Evolutionary conservation across 352 stramenopile genomes (phyloP).

Genomic region (Phytophthora pluvialis): DNA sequence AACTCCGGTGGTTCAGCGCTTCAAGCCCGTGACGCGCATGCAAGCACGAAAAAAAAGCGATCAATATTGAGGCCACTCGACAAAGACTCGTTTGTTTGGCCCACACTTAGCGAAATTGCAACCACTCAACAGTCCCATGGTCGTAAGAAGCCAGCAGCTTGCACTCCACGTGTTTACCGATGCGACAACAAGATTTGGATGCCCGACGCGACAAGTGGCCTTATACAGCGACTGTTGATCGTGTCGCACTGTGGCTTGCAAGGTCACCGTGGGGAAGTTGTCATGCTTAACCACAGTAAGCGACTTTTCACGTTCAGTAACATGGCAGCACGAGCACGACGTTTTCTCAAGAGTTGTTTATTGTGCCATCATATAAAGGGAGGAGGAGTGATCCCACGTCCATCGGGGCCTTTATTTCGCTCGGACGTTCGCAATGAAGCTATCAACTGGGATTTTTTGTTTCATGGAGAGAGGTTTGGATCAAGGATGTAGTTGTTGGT

Average conservation of each 20-base stretch:
- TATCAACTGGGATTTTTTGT: conserved; percentile 13
- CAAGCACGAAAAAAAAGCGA: too few species aligned
- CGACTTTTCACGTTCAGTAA: conserved; percentile 1
- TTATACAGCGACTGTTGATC: neutral
- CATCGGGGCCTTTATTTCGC: conserved; percentile 1
- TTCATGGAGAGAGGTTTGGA: conserved; percentile 5
- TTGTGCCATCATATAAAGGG: conserved; percentile 11
- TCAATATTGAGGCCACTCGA: conserved; percentile 8
- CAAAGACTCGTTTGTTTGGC: conserved; percentile 16
- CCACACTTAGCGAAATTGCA: conserved; percentile 7
- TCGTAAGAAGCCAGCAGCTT: neutral
- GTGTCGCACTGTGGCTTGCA: neutral
- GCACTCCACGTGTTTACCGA: neutral
- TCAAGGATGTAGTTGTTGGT: conserved; percentile 10
- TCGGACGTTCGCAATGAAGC: neutral
- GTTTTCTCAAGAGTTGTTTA: conserved; percentile 4
- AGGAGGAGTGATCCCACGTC: neutral
- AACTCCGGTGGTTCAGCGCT: too few species aligned
- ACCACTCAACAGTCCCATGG: conserved; percentile 1
- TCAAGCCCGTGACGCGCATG: too few species aligned
- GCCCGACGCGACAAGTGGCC: conserved; percentile 3
- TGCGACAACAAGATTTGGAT: conserved; percentile 9
- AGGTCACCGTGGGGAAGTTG: conserved; percentile 1
- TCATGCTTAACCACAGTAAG: conserved; percentile 9
- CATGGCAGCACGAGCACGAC: neutral